Base-by-base conservation (phyloP, 2,329 filamentous ascomycete genomes). In the Zarea fungicola region DNA sequence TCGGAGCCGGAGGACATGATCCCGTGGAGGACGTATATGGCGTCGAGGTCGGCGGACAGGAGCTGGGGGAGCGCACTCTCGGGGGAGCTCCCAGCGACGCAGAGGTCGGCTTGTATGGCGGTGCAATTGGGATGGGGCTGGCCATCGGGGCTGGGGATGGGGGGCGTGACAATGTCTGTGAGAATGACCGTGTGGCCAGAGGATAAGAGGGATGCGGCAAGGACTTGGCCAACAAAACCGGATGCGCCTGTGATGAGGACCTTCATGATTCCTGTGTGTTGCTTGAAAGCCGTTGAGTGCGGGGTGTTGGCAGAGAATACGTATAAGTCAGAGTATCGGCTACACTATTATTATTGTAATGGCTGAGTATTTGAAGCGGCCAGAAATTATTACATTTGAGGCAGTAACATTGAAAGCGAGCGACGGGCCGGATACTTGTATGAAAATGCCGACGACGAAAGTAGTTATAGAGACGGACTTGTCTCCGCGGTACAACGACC, bases 1-100 rank as follows among this genome's bases (percentile, higher is more conserved):
- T 83, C 80, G 4, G 77, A 73, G 28, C 78, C 79, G 14, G 73
- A 74, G 0, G 77, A 82, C 80, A 83, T 83, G 63, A 83, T 79
- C 50, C 80, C 80, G 58, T 83, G 79, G 53, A 83, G 75, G 42
- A 81, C 71, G 58, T 77, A 82, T 44, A 77, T 70, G 14, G 72
- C 70, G 42, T 75, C 69, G 19, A 70, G 59, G 49, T 71, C 63
- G 3, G 42, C 31, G 5, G 44, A 18, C 23, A 55, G 50, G 5
- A 51, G 42, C 3, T 26, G 28, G 18, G 21, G 11, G 16, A 36
- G 21, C 34, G 50, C 23, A 23, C 36, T 41, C n/a, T n/a, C n/a
- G n/a, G 11, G 43, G 43, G 5, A 18, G 19, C 34, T 21, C 18
- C n/a, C n/a, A n/a, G n/a, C n/a, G 2, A 37, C 40, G 16, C 41